Evolutionary conservation across 1,284 basidiomycete genomes (phyloP).

Genomic region (Paramarasmius palmivorus): DNA sequence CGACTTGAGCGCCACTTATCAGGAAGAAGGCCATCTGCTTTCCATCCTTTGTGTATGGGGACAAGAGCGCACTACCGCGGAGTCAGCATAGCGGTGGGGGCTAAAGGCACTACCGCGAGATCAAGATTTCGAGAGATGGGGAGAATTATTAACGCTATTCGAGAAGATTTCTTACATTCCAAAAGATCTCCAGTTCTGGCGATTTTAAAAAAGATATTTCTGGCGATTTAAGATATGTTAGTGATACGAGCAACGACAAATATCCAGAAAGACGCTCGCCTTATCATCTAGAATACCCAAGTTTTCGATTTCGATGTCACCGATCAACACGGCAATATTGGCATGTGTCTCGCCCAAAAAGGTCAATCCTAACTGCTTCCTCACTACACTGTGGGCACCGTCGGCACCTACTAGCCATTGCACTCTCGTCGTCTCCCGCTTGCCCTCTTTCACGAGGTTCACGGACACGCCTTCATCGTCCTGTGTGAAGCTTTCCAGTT

Average conservation of each 20-base stretch:
- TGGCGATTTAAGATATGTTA: too few species aligned
- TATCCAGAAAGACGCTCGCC: too few species aligned
- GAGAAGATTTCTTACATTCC: too few species aligned
- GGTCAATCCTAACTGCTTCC: conserved; percentile 12
- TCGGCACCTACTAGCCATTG: conserved; percentile 14
- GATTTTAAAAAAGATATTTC: too few species aligned
- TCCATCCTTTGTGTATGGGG: conserved; percentile 27
- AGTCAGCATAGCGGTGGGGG: not conserved
- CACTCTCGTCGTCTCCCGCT: conserved; percentile 5
- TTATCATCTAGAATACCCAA: not conserved
- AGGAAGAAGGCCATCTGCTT: conserved; percentile 36
- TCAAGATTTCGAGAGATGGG: too few species aligned
- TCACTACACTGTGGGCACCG: conserved; percentile 13
- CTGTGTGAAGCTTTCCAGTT: conserved; percentile 38
- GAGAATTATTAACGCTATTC: too few species aligned
- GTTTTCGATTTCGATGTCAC: not conserved
- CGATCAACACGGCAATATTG: not conserved
- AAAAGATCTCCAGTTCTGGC: too few species aligned
- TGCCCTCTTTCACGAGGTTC: conserved; percentile 26
- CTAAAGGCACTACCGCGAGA: not conserved
- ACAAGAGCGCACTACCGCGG: conserved; percentile 29
- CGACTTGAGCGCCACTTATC: conserved; percentile 28
- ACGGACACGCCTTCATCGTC: conserved; percentile 30
- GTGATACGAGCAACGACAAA: too few species aligned
- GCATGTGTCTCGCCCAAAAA: not conserved